Evolutionary conservation across 1,284 basidiomycete genomes (phyloP).

Genomic region (Ustilago vetiveriae): DNA sequence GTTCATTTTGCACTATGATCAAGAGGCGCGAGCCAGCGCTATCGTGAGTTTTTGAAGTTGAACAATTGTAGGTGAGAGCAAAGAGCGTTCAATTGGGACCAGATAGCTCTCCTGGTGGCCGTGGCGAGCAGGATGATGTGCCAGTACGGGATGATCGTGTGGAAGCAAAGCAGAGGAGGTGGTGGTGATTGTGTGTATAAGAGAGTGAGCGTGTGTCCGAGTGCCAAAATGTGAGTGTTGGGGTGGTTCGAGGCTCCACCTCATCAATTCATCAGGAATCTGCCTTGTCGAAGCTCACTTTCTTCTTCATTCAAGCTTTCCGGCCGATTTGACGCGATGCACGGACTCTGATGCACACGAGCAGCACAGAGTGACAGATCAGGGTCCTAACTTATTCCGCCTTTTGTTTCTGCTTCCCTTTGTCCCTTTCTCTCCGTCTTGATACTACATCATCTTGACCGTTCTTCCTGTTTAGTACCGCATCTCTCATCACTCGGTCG

Average conservation of each 20-base stretch:
- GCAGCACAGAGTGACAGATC: background rate
- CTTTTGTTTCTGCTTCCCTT: too few species aligned
- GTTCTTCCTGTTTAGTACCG: too few species aligned
- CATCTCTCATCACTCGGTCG: too few species aligned
- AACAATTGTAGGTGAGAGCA: background rate
- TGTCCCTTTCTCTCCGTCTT: too few species aligned
- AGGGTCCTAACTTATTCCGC: conserved; percentile 11
- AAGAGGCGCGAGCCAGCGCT: conserved; percentile 15
- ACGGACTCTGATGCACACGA: background rate
- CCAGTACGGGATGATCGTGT: background rate
- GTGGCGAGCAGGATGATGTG: too few species aligned
- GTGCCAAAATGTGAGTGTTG: too few species aligned
- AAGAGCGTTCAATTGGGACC: too few species aligned
- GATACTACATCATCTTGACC: too few species aligned
- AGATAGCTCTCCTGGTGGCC: too few species aligned
- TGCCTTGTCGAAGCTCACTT: background rate
- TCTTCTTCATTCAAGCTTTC: background rate
- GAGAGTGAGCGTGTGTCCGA: too few species aligned
- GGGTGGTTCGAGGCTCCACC: conserved; percentile 1
- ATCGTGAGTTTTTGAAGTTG: too few species aligned
- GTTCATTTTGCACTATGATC: conserved; percentile 32
- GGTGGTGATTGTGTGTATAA: background rate
- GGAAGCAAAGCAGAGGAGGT: background rate
- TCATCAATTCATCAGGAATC: background rate
- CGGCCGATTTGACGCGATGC: conserved; percentile 13